Evolutionary conservation across 345 rosid genomes (phyloP).

Genomic region (Dimocarpus longan): DNA sequence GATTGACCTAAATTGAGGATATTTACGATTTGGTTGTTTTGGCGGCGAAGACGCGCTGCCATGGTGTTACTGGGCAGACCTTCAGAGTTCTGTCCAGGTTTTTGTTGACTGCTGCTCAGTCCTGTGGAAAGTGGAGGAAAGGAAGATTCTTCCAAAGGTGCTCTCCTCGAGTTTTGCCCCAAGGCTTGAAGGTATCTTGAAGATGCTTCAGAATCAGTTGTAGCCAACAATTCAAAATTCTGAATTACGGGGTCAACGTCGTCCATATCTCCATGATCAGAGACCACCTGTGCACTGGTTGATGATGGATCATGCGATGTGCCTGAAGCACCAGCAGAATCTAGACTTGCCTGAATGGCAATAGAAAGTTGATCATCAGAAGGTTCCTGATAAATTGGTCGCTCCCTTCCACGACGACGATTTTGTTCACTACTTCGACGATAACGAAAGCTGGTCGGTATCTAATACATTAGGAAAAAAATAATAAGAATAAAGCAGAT

Average conservation of each 20-base stretch:
- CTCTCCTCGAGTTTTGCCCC: slow-evolving; percentile 58
- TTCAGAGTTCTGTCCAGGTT: slow-evolving; percentile 49
- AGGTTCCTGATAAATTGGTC: slow-evolving; percentile 64
- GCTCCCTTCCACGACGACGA: slow-evolving; percentile 76
- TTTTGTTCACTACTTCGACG: slow-evolving; percentile 59
- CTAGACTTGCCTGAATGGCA: slow-evolving; percentile 67
- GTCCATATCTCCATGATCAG: slow-evolving; percentile 42
- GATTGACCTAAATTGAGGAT: slow-evolving; percentile 48
- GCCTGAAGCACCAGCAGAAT: slow-evolving; percentile 36
- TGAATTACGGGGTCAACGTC: slow-evolving; percentile 60
- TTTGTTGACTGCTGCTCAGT: slow-evolving; percentile 47
- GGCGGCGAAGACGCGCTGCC: slow-evolving; percentile 67
- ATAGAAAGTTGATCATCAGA: slow-evolving; percentile 59
- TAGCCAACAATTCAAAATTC: slow-evolving; percentile 55
- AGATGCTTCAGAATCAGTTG: slow-evolving; percentile 54
- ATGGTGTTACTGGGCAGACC: slow-evolving; percentile 51
- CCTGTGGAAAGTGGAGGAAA: slow-evolving; percentile 81
- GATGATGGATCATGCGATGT: slow-evolving; percentile 43
- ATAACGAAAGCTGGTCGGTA: slow-evolving; percentile 92
- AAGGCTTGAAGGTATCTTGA: slow-evolving; percentile 86
- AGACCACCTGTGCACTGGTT: slow-evolving; percentile 40
- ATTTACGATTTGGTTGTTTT: slow-evolving; percentile 39
- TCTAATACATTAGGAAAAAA: slow-evolving; percentile 40
- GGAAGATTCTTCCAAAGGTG: slow-evolving; percentile 68
- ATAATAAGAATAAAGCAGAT: background rate